A percentile compares a stretch with the other conserved stretches of the same genome.
phyloP scores from a whole-genome alignment of 768 basidiomycete species.

The Agrocybe pediades region DNA sequence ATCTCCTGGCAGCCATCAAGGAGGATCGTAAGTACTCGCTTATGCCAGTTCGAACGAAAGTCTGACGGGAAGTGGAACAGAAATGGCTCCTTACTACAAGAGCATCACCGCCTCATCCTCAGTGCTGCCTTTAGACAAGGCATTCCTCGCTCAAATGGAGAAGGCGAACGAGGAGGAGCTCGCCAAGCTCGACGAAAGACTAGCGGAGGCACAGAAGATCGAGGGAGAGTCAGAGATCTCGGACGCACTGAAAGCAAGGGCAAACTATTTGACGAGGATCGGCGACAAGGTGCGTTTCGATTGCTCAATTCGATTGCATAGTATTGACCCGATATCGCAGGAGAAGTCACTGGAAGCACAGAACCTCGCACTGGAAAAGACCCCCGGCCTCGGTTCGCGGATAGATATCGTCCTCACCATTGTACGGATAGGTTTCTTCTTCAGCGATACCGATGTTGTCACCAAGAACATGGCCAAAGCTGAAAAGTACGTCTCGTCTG shows the following conservation, averaged over 20 bases:
- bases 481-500: slow-evolving; percentile 58
- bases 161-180: slow-evolving; percentile 74
- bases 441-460: slow-evolving; percentile 74
- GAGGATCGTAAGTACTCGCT: slow-evolving; percentile 64
- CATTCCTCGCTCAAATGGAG: slow-evolving; percentile 60
- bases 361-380: slow-evolving; percentile 85
- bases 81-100: slow-evolving; percentile 87
- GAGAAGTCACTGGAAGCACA: slow-evolving; percentile 82
- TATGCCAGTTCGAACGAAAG: not conserved
- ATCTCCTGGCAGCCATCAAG: slow-evolving; percentile 74
- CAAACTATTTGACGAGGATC: slow-evolving; percentile 84
- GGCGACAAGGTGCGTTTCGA: slow-evolving; percentile 72
- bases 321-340: slow-evolving; percentile 97
- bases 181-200: slow-evolving; percentile 69
- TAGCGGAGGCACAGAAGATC: slow-evolving; percentile 86
- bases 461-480: slow-evolving; percentile 74
- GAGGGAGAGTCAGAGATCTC: slow-evolving; percentile 94
- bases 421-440: slow-evolving; percentile 90
- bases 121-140: slow-evolving; percentile 47
- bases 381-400: slow-evolving; percentile 86
- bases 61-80: slow-evolving; percentile 37
- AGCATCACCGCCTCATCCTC: slow-evolving; percentile 52
- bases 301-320: too few species aligned
- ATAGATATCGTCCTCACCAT: slow-evolving; percentile 93
- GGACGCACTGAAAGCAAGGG: slow-evolving; percentile 82